Evolutionary conservation across 148 eudicot genomes (phyloP), one percentile per base, ranked within the genome.

Genomic region (Rhododendron molle): DNA sequence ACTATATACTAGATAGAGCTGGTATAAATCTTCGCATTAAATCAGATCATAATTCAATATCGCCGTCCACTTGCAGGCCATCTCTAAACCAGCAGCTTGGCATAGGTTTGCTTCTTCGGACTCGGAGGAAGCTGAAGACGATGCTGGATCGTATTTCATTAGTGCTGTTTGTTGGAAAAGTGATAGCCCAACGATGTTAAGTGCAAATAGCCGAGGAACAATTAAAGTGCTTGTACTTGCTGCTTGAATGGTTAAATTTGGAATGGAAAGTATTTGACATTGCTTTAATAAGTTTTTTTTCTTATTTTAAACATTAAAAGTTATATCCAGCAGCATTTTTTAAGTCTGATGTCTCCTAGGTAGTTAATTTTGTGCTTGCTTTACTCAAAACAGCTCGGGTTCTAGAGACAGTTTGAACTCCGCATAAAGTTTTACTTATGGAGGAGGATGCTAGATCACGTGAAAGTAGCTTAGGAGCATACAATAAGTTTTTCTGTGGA

Each of bases 111-210:
- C 87, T 85, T 80, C 89, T 43, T 86, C 88, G 3, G 94, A 90
- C 23, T 26, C 82, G 5, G 85, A 73, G 15, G 80, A 94, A 58
- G 71, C 87, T 14, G 94, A 94, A 32, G 93, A 94, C 30, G 94
- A 90, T 77, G 81, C 85, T 36, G 97, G 98, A 28, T 91, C 95
- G 5, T 87, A 91, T 86, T 96, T 96, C 88, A 91, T 92, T 32
- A 96, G 99, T 84, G 92, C 99, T 21, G 99, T 94, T 34, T 91
- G 96, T 86, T 96, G 99, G 97, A 95, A 93, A 90, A 92, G 91
- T 79, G 95, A 94, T 74, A 94, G 95, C 89, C 92, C 95, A 14
- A 91, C 94, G 0, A 86, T 96, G 90, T 77, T 96, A 87, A 92
- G 95, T 49, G 99, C 99, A 7, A 96, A 95, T 83, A 95, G 98